Conservation (phyloP, 2,329 filamentous ascomycete genomes). For the Chrysoporthe puriensis region DNA sequence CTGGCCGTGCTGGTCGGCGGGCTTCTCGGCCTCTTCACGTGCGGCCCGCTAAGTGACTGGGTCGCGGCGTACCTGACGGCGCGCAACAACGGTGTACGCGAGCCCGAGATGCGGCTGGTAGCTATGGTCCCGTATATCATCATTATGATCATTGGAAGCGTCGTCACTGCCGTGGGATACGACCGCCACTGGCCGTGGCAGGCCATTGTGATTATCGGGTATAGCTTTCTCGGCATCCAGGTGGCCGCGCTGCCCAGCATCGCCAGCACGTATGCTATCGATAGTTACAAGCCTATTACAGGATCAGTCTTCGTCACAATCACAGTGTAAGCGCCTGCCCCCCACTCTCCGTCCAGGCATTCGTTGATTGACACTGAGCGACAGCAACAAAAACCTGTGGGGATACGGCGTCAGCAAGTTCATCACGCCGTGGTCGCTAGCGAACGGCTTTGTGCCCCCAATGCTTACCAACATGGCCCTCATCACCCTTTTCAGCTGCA, state of each 20-base stretch:
- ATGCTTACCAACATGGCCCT: conserved; percentile 37
- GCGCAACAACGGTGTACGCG: conserved; percentile 49
- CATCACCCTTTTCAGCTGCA: conserved; percentile 32
- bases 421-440: conserved; percentile 35
- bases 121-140: conserved; percentile 50
- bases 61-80: conserved; percentile 43
- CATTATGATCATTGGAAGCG: conserved; percentile 49
- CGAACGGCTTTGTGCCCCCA: conserved; percentile 33
- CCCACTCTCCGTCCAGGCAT: background rate
- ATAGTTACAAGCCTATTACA: conserved; percentile 67
- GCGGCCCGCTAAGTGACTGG: conserved; percentile 50
- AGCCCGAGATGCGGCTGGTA: conserved; percentile 52
- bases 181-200: conserved; percentile 52
- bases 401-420: conserved; percentile 38
- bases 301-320: conserved; percentile 43
- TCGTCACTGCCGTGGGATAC: conserved; percentile 52
- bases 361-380: background rate
- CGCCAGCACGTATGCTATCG: conserved; percentile 61
- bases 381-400: conserved; percentile 36
- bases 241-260: conserved; percentile 60
- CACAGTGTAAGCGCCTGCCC: conserved; percentile 29
- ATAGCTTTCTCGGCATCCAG: conserved; percentile 41
- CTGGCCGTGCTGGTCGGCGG: conserved; percentile 48
- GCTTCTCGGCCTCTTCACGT: conserved; percentile 45
- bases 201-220: conserved; percentile 53